phyloP scores from a whole-genome alignment of 2,329 filamentous ascomycete species.

The Colletotrichum orchidophilum region DNA sequence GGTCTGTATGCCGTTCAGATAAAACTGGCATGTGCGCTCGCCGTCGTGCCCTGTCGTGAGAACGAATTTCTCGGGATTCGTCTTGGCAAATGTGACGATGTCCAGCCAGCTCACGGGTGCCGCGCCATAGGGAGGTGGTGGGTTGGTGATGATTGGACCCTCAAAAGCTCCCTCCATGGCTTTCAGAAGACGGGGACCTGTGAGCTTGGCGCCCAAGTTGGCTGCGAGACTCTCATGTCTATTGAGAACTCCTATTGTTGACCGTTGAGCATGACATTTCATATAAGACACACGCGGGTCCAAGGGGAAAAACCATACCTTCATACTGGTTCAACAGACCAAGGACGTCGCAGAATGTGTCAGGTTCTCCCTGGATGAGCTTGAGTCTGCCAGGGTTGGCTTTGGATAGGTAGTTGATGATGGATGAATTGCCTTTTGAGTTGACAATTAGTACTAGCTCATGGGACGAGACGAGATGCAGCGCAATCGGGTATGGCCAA shows the following conservation, averaged over 20 bases:
- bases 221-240: slow-evolving; percentile 88
- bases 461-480: slow-evolving; percentile 26
- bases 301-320: slow-evolving; percentile 48
- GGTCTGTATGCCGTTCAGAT: slow-evolving; percentile 81
- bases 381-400: slow-evolving; percentile 54
- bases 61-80: slow-evolving; percentile 81
- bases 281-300: background rate
- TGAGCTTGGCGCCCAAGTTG: slow-evolving; percentile 83
- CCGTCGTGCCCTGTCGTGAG: slow-evolving; percentile 76
- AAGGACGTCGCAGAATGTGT: slow-evolving; percentile 79
- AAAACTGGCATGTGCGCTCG: slow-evolving; percentile 80
- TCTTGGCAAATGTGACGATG: slow-evolving; percentile 84
- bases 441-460: slow-evolving; percentile 34
- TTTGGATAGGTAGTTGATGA: slow-evolving; percentile 64
- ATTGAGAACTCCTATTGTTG: slow-evolving; percentile 72
- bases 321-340: slow-evolving; percentile 82
- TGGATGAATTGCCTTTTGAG: slow-evolving; percentile 36
- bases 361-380: slow-evolving; percentile 64
- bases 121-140: slow-evolving; percentile 63
- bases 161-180: slow-evolving; percentile 89
- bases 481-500: slow-evolving; percentile 1
- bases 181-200: slow-evolving; percentile 84
- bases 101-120: slow-evolving; percentile 79
- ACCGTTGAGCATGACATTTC: slow-evolving; percentile 11
- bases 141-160: slow-evolving; percentile 70